Percentiles rank a stretch among this genome's conserved stretches.
These are phyloP conservation scores for Boletus rufocinnamomeus DNA, from an alignment of 768 basidiomycete genomes.

Conservation along the genomic window DNA sequence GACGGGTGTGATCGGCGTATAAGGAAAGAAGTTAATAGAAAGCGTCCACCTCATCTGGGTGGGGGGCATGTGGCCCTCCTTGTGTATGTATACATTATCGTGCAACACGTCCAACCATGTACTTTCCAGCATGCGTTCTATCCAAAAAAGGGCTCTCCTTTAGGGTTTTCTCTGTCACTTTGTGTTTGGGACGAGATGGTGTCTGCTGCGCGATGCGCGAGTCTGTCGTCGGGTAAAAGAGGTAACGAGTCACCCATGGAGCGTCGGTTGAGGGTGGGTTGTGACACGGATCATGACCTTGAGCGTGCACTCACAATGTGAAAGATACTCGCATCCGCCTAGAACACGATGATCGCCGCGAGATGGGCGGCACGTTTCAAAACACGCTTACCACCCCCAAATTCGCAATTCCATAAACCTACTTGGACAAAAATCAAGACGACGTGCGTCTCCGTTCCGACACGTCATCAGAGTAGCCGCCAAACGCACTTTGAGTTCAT, in stretches of 20 bases:
- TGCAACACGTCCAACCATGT: neutral
- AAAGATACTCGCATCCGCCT: conserved; percentile 24
- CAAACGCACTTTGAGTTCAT: conserved; percentile 14
- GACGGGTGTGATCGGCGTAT: conserved; percentile 56
- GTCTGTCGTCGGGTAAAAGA: neutral
- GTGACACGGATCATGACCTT: too few species aligned
- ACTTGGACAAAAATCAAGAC: neutral
- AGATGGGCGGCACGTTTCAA: neutral
- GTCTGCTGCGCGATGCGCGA: conserved; percentile 12
- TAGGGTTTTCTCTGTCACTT: neutral
- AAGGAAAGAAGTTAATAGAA: neutral
- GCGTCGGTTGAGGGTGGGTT: conserved; percentile 21
- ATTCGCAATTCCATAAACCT: conserved; percentile 22
- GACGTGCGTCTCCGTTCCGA: neutral
- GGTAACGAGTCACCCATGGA: conserved; percentile 15
- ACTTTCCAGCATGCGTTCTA: neutral
- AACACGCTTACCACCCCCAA: conserved; percentile 13
- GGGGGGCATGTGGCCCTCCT: neutral
- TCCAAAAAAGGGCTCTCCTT: neutral
- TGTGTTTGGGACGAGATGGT: conserved; percentile 4
- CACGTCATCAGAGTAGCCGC: neutral
- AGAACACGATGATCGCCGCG: neutral
- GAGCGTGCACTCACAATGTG: conserved; percentile 15
- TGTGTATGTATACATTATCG: neutral
- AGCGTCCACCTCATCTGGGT: neutral